These are phyloP conservation scores for Diddensiella caesifluorescens DNA, from an alignment of 805 yeast species.

Conservation along the genomic window DNA sequence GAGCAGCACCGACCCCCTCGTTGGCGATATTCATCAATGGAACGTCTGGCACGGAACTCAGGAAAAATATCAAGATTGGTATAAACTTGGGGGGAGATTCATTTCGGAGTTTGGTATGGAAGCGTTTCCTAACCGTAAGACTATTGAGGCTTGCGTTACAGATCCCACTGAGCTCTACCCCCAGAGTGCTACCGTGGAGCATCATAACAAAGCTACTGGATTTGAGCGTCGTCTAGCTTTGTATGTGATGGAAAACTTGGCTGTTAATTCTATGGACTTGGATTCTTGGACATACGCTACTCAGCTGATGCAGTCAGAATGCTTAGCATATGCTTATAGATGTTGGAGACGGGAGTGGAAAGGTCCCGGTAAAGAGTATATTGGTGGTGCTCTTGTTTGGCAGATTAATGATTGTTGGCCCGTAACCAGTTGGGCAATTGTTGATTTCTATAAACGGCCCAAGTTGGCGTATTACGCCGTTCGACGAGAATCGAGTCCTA, in stretches of 20 bases:
- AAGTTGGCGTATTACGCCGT: slow-evolving; percentile 46
- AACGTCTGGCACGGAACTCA: slow-evolving; percentile 53
- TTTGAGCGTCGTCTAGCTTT: slow-evolving; percentile 42
- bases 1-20: slow-evolving; percentile 34
- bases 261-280: slow-evolving; percentile 34
- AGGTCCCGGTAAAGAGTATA: slow-evolving; percentile 32
- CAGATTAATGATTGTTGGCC: slow-evolving; percentile 54
- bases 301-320: slow-evolving; percentile 49
- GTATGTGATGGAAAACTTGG: slow-evolving; percentile 44
- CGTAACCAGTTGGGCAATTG: slow-evolving; percentile 45
- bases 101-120: slow-evolving; percentile 53
- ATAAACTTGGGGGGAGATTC: slow-evolving; percentile 43
- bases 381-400: slow-evolving; percentile 49
- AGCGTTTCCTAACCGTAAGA: slow-evolving; percentile 38
- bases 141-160: slow-evolving; percentile 36
- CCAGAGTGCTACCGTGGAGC: slow-evolving; percentile 41
- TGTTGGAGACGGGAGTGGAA: slow-evolving; percentile 47
- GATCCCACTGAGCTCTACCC: slow-evolving; percentile 39
- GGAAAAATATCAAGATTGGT: slow-evolving; percentile 47
- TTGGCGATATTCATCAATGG: slow-evolving; percentile 53
- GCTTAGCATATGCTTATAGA: slow-evolving; percentile 42
- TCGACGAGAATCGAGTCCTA: slow-evolving; percentile 38
- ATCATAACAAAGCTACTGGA: slow-evolving; percentile 47
- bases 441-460: slow-evolving; percentile 40
- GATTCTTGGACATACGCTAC: slow-evolving; percentile 47